Conservation (phyloP, 176 grass and related monocot genomes). For the Poa pratensis region DNA sequence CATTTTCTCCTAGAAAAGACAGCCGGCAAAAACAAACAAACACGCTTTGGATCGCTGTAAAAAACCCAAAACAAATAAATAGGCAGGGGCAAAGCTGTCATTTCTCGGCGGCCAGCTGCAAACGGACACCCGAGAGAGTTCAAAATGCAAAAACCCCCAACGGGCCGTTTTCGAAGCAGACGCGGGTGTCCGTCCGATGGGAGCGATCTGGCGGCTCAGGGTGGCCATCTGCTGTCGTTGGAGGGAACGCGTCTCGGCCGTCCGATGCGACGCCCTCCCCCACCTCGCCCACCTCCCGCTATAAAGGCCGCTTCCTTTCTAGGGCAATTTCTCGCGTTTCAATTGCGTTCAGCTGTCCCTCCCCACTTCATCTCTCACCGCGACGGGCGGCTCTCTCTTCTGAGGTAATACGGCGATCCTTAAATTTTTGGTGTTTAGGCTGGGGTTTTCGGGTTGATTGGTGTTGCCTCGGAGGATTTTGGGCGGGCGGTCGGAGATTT, state of each 20-base stretch:
- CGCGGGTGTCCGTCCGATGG: conserved; percentile 49
- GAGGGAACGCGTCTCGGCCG: conserved; percentile 63
- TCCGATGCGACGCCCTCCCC: conserved; percentile 54
- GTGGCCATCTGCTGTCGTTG: conserved; percentile 29
- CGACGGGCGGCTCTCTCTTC: conserved; percentile 11
- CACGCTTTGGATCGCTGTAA: neutral
- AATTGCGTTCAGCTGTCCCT: neutral
- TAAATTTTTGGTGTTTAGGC: neutral
- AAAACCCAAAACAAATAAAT: neutral
- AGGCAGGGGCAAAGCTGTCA: conserved; percentile 31
- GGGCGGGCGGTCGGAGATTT: neutral
- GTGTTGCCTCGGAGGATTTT: neutral
- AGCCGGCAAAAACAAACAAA: neutral
- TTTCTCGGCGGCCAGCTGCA: neutral
- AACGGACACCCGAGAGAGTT: conserved; percentile 46
- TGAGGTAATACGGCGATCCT: conserved; percentile 35
- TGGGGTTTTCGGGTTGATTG: neutral
- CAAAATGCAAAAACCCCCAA: conserved; percentile 53
- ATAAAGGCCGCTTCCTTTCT: conserved; percentile 51
- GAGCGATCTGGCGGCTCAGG: conserved; percentile 49
- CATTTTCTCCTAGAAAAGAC: too few species aligned
- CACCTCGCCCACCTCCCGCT: conserved; percentile 41
- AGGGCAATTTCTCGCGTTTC: neutral
- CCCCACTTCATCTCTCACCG: neutral
- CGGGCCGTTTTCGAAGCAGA: conserved; percentile 47